phyloP scores from a whole-genome alignment of 2,329 filamentous ascomycete species.

The Clarireedia monteithiana region DNA sequence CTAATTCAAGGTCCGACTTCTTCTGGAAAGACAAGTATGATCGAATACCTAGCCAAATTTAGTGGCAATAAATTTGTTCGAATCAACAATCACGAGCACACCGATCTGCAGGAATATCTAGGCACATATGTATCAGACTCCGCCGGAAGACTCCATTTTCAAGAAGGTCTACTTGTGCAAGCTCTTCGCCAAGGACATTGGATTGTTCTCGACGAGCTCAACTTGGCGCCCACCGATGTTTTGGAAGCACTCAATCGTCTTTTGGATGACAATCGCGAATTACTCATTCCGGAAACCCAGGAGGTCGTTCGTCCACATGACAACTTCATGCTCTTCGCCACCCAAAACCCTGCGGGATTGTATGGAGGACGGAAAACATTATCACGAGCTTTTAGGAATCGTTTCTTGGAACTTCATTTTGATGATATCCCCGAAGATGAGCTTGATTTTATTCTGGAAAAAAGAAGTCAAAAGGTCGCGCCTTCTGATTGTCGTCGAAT shows the following conservation, averaged over 20 bases:
- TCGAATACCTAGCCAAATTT: slow-evolving; percentile 93
- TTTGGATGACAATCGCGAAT: slow-evolving; percentile 90
- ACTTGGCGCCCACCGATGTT: slow-evolving; percentile 93
- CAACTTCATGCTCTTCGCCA: slow-evolving; percentile 97
- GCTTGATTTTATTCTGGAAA: slow-evolving; percentile 82
- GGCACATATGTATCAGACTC: slow-evolving; percentile 85
- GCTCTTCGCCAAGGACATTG: slow-evolving; percentile 90
- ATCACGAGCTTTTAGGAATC: slow-evolving; percentile 90
- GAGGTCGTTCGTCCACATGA: slow-evolving; percentile 86
- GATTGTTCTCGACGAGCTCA: slow-evolving; percentile 97
- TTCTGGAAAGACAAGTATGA: slow-evolving; percentile 98
- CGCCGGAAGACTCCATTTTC: slow-evolving; percentile 80
- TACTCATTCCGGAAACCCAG: slow-evolving; percentile 93
- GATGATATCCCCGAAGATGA: slow-evolving; percentile 97
- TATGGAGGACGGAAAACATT: slow-evolving; percentile 93
- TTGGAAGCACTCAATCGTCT: slow-evolving; percentile 92
- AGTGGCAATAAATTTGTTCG: slow-evolving; percentile 96
- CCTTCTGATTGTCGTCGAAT: slow-evolving; percentile 88
- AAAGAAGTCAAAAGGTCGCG: slow-evolving; percentile 76
- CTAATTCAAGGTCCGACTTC: slow-evolving; percentile 96
- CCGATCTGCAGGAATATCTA: slow-evolving; percentile 94
- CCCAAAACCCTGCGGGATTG: slow-evolving; percentile 89
- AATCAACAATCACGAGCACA: slow-evolving; percentile 99
- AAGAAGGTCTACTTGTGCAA: slow-evolving; percentile 89
- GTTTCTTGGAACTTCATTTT: slow-evolving; percentile 94